Evolutionary conservation across 805 yeast genomes (phyloP), one percentile per base, ranked within the genome.

Genomic region (Ogataea henricii): DNA sequence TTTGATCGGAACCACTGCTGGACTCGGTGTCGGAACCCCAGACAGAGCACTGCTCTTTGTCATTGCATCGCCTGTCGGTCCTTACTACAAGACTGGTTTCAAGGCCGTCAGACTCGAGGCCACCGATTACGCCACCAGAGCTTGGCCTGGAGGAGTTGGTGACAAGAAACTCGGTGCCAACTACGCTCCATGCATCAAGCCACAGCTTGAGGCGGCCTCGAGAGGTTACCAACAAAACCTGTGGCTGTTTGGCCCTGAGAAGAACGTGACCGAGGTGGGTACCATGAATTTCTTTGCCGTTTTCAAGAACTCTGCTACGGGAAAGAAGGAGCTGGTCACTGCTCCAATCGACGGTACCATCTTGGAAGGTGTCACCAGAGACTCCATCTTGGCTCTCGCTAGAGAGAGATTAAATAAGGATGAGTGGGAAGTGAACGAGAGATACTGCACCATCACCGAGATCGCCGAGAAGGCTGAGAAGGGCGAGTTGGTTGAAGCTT

Each of bases 111-210:
- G 81, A 52, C 78, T 94, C 55, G 97, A 92, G 73, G 97, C 98
- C 57, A 91, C 97, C 29, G 96, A 89, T 66, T 83, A 88, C 60
- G 96, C 96, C 43, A 91, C 91, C 27, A 87, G 99, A 75, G 98
- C 99, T 25, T 92, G 98, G 98, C 98, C 98, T 65, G 96, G 96
- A 63, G 99, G 98, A 69, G 90, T 83, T 60, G 99, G 99, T 71
- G 87, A 92, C 81, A 85, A 82, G 70, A 92, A 92, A 72, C 81
- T 92, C 62, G 99, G 99, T 70, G 97, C 96, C 52, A 92, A 92
- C 77, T 92, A 92, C 66, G 99, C 97, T 38, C 97, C 98, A 53
- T 88, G 97, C 68, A 82, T 91, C 62, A 77, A 79, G 65, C 97
- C 98, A 26, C 97, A 89, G 73, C 74, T 79, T 59, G 85, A 88